These are phyloP conservation scores for Helicocarpus griseus DNA, from an alignment of 2,329 filamentous ascomycete species.

Conservation along the genomic window DNA sequence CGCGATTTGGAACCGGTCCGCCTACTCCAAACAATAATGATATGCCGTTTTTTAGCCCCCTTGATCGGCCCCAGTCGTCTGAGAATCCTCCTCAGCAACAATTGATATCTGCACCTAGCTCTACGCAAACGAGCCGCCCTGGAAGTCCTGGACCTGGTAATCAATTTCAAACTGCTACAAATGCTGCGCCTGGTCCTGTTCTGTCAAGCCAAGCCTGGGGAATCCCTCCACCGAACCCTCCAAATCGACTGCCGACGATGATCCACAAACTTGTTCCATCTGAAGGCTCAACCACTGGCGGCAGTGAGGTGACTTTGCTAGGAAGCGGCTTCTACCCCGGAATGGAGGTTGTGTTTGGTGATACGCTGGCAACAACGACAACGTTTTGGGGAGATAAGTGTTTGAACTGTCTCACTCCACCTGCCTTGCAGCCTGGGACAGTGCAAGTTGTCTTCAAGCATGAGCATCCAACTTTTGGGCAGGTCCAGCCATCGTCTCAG, in stretches of 20 bases:
- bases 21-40: constrained; percentile 58
- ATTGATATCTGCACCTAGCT: constrained; percentile 62
- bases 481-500: constrained; percentile 33
- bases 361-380: constrained; percentile 57
- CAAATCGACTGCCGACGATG: constrained; percentile 47
- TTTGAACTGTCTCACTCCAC: constrained; percentile 69
- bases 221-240: constrained; percentile 41
- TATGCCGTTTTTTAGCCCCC: constrained; percentile 47
- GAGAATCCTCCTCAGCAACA: constrained; percentile 55
- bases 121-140: constrained; percentile 66
- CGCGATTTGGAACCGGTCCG: constrained; percentile 49
- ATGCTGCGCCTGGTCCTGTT: constrained; percentile 31
- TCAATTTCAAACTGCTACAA: constrained; percentile 30
- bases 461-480: constrained; percentile 39
- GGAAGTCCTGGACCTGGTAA: constrained; percentile 50
- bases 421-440: constrained; percentile 55
- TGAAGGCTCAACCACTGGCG: constrained; percentile 72
- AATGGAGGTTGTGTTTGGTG: constrained; percentile 78
- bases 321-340: constrained; percentile 71
- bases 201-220: constrained; percentile 43
- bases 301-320: constrained; percentile 77
- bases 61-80: constrained; percentile 52
- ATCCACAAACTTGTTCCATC: constrained; percentile 77
- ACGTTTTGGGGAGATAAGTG: constrained; percentile 73
- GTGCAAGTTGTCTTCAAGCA: constrained; percentile 63